Conservation (phyloP, 2,329 filamentous ascomycete species). For the Monosporascus sp. region DNA sequence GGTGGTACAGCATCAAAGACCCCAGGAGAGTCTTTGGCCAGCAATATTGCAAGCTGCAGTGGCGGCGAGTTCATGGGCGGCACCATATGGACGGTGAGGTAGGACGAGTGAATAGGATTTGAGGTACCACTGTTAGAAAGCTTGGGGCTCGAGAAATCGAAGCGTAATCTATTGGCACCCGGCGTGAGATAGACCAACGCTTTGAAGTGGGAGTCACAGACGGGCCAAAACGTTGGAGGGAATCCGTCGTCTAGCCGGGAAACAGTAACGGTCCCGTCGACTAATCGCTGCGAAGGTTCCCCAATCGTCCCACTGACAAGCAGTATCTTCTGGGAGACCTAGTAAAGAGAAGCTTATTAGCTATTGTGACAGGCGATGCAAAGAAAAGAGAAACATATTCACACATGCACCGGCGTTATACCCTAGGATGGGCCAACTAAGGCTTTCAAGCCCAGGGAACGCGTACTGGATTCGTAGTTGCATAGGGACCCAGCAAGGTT, state of each 20-base stretch:
- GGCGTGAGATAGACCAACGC: slow-evolving; percentile 84
- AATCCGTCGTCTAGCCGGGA: slow-evolving; percentile 81
- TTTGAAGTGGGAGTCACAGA: slow-evolving; percentile 87
- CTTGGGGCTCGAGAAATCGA: slow-evolving; percentile 84
- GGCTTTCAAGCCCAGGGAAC: background rate
- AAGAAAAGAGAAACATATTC: too few relatives aligned
- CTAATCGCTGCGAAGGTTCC: slow-evolving; percentile 58
- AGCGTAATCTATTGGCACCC: slow-evolving; percentile 79
- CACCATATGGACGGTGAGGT: slow-evolving; percentile 80
- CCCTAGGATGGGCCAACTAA: background rate
- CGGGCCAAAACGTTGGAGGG: slow-evolving; percentile 79
- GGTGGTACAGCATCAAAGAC: slow-evolving; percentile 80
- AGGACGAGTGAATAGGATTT: slow-evolving; percentile 70
- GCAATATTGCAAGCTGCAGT: slow-evolving; percentile 79
- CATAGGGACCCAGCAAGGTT: slow-evolving; percentile 10
- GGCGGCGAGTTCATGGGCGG: slow-evolving; percentile 74
- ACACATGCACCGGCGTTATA: background rate
- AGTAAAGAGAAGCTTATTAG: slow-evolving; percentile 7
- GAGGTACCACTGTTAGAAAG: slow-evolving; percentile 62
- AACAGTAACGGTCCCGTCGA: slow-evolving; percentile 77
- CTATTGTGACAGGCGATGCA: background rate
- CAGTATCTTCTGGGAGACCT: slow-evolving; percentile 91
- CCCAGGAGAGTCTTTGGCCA: slow-evolving; percentile 81
- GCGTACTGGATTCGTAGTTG: background rate
- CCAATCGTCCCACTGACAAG: slow-evolving; percentile 77